A percentile compares a stretch with the other conserved stretches of the same genome.
phyloP scores from a whole-genome alignment of 495 filamentous ascomycete species.

The Pseudotulostoma volvatum region DNA sequence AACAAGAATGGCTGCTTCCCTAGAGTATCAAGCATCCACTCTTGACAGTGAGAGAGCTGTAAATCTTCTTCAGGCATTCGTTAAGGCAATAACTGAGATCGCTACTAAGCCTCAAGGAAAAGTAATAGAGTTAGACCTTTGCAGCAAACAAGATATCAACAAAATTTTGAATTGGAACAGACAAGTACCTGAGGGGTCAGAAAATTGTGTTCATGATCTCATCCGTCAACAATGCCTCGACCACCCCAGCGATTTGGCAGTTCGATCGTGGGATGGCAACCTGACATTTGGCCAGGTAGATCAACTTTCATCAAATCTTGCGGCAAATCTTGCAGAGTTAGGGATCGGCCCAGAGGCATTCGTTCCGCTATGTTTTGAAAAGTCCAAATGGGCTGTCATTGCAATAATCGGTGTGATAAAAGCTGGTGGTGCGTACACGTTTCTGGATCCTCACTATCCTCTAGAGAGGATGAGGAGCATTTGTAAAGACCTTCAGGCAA shows the following conservation, averaged over 20 bases:
- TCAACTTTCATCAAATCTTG: slow-evolving; percentile 13
- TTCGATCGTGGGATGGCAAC: slow-evolving; percentile 11
- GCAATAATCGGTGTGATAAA: slow-evolving; percentile 30
- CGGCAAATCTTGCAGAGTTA: slow-evolving; percentile 11
- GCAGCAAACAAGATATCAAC: too few species aligned
- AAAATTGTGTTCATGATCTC: slow-evolving; percentile 16
- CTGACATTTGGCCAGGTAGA: slow-evolving; percentile 18
- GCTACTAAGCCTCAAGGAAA: too few species aligned
- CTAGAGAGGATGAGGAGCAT: slow-evolving; percentile 14
- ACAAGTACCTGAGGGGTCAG: slow-evolving; percentile 9
- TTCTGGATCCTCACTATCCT: slow-evolving; percentile 24
- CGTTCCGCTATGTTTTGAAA: slow-evolving; percentile 29
- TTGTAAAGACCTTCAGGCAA: slow-evolving; percentile 7
- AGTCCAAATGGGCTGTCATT: slow-evolving; percentile 24
- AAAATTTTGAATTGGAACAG: too few species aligned
- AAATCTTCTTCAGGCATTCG: too few species aligned
- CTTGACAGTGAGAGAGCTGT: too few species aligned
- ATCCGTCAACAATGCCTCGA: slow-evolving; percentile 8
- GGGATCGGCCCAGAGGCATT: slow-evolving; percentile 14
- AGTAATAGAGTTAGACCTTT: too few species aligned
- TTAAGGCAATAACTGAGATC: too few species aligned
- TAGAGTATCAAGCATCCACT: too few species aligned
- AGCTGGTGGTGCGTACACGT: slow-evolving; percentile 26
- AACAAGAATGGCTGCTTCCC: too few species aligned
- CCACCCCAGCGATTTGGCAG: slow-evolving; percentile 9